Evolutionary conservation across 345 rosid genomes (phyloP), one percentile per base, ranked within the genome.

Genomic region (Anacardium occidentale): DNA sequence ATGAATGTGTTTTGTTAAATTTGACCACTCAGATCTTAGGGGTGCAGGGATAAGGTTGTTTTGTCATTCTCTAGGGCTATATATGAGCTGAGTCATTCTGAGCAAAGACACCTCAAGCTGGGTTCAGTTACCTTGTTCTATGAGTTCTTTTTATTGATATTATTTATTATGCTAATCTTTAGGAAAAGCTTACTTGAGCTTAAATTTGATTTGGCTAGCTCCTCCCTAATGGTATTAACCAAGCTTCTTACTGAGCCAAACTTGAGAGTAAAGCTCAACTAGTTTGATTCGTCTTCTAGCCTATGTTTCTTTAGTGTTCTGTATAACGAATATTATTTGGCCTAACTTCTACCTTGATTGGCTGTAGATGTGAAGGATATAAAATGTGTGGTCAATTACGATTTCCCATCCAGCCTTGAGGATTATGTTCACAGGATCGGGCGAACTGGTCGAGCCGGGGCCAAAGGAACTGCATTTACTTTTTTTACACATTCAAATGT

Each of bases 371-470:
- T 95, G 79, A 95, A 95, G 89, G 99, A 95, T 86, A 95, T 95
- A 76, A 95, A 95, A 71, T 95, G 97, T 80, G 99, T 95, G 78
- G 82, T 95, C 77, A 95, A 95, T 83, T 95, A 92, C 65, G 99
- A 95, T 82, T 95, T 95, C 79, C 99, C 99, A 34, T 73, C 95
- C 22, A 85, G 91, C 66, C 86, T 95, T 48, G 98, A 92, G 82
- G 99, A 92, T 79, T 95, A 95, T 77, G 83, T 95, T 63, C 99
- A 95, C 78, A 89, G 99, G 85, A 95, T 95, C 62, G 99, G 99
- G 25, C 79, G 99, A 73, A 95, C 99, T 2, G 99, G 99, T 59
- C 96, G 99, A 26, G 99, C 99, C 48, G 99, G 99, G 50, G 99
- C 99, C 4, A 92, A 76, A 75, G 99, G 98, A 76, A 92, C 88